phyloP scores from a whole-genome alignment of 768 basidiomycete species.

The Rickenella mellea region DNA sequence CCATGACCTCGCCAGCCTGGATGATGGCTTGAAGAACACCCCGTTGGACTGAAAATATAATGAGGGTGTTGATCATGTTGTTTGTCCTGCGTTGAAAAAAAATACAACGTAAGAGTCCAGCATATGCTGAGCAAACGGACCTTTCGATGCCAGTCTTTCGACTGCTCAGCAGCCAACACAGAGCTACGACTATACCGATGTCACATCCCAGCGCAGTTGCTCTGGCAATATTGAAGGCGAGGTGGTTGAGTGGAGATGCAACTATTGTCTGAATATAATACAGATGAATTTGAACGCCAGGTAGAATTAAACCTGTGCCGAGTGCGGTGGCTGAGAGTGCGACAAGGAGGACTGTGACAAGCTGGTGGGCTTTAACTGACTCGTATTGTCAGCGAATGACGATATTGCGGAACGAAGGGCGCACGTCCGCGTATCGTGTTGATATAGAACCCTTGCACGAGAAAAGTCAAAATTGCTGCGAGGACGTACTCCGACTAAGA shows the following conservation, averaged over 20 bases:
- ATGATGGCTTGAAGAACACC: neutral
- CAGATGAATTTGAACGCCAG: neutral
- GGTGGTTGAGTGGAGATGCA: neutral
- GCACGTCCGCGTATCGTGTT: neutral
- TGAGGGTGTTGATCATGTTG: slow-evolving; percentile 1
- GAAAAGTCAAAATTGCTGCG: neutral
- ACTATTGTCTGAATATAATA: neutral
- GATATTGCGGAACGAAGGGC: neutral
- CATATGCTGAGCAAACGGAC: no score
- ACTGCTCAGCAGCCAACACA: neutral
- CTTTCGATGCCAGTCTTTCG: neutral
- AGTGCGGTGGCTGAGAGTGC: neutral
- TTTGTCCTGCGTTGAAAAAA: neutral
- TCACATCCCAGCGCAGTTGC: neutral
- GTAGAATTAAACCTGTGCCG: neutral
- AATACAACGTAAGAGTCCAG: no score
- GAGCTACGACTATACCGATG: neutral
- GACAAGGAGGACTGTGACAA: neutral
- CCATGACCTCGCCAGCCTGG: neutral
- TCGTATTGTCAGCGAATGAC: neutral
- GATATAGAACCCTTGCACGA: neutral
- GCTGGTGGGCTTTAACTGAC: neutral
- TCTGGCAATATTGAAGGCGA: slow-evolving; percentile 1
- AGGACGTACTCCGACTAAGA: neutral
- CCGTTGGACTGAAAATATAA: neutral